Evolutionary conservation across 768 basidiomycete species (phyloP).

Genomic region (Leucocoprinus leucothites): DNA sequence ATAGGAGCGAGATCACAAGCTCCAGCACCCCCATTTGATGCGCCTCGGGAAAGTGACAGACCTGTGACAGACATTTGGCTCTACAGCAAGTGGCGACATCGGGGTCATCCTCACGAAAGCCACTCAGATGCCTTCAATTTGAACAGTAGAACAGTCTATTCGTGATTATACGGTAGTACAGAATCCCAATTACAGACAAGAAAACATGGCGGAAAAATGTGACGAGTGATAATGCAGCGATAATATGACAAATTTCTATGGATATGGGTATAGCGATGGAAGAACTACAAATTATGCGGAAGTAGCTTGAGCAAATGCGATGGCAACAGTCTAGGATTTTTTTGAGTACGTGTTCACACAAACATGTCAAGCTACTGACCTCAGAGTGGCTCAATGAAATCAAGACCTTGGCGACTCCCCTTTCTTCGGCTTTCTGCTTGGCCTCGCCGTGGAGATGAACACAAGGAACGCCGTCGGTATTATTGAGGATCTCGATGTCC

Average conservation of each 20-base stretch:
- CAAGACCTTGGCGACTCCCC: slow-evolving; percentile 71
- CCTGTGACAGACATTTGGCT: too few species aligned
- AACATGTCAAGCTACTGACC: slow-evolving; percentile 39
- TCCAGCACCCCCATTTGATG: too few species aligned
- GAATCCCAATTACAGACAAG: slow-evolving; percentile 9
- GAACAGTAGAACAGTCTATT: not conserved
- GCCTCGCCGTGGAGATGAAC: slow-evolving; percentile 82
- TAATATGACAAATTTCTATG: not conserved
- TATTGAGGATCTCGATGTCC: slow-evolving; percentile 92
- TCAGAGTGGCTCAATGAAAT: slow-evolving; percentile 94
- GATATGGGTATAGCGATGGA: slow-evolving; percentile 4
- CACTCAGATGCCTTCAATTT: too few species aligned
- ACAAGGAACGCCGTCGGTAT: slow-evolving; percentile 72
- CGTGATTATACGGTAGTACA: slow-evolving; percentile 10
- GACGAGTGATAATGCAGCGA: not conserved
- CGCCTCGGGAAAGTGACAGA: too few species aligned
- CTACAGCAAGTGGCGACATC: too few species aligned
- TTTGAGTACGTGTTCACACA: not conserved
- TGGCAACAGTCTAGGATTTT: slow-evolving; percentile 65
- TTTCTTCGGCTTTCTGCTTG: slow-evolving; percentile 62
- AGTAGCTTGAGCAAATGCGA: slow-evolving; percentile 82
- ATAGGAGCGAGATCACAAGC: not conserved
- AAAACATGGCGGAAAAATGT: not conserved
- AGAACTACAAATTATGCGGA: slow-evolving; percentile 15
- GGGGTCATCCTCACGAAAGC: too few species aligned